Conservation (phyloP, 352 stramenopile genomes). For the Blastocystis sp. region DNA sequence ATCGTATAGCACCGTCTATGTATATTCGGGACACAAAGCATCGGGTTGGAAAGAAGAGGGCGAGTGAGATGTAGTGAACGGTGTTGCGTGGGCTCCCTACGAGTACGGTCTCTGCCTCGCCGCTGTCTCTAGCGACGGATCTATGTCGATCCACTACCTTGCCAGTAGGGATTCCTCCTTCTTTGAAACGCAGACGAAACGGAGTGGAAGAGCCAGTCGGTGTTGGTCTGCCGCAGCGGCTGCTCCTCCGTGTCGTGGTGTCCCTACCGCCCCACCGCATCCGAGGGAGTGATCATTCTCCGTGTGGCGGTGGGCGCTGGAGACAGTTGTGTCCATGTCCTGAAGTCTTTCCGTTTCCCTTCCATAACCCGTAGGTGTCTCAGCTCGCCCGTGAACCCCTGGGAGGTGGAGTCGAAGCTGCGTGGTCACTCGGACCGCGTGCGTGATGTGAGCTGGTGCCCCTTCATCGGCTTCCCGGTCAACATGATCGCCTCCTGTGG, state of each 20-base stretch:
- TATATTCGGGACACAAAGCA: conserved; percentile 62
- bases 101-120: conserved; percentile 88
- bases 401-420: conserved; percentile 68
- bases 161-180: conserved; percentile 72
- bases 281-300: conserved; percentile 9
- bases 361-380: conserved; percentile 4
- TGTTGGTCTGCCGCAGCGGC: conserved; percentile 78
- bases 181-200: conserved; percentile 72
- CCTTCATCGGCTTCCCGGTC: conserved; percentile 84
- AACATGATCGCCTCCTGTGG: conserved; percentile 87
- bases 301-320: conserved; percentile 91
- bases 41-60: neutral
- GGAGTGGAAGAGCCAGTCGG: conserved; percentile 89
- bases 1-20: conserved; percentile 57
- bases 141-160: conserved; percentile 79
- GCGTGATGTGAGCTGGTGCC: conserved; percentile 93
- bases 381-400: conserved; percentile 35
- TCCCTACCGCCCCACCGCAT: conserved; percentile 80
- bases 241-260: conserved; percentile 95
- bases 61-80: conserved; percentile 80
- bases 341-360: conserved; percentile 75
- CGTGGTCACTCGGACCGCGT: conserved; percentile 82
- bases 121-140: conserved; percentile 89
- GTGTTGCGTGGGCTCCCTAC: conserved; percentile 90
- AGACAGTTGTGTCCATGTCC: conserved; percentile 95